Evolutionary conservation across 805 yeast genomes (phyloP), one percentile per base, ranked within the genome.

Genomic region (Candida sonorensis): DNA sequence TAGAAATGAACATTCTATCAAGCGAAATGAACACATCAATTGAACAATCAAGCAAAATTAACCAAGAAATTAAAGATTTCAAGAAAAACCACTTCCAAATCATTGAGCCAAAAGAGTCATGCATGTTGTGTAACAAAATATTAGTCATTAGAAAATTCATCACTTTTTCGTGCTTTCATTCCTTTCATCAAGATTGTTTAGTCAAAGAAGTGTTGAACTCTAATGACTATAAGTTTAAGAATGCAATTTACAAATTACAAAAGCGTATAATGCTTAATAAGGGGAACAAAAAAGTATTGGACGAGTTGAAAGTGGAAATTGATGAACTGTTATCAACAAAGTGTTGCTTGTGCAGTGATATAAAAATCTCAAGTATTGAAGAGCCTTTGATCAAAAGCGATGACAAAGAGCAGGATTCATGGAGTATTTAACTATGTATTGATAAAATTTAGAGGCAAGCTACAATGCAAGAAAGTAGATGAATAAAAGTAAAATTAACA

Each of bases 161-260:
- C 33, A 75, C 78, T 5, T 92, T 85, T 50, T 96, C 96, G 0
- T 92, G 98, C 52, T 81, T 73, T 35, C 98, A 92, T 53, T 75
- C 84, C 5, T 82, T 84, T 59, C 97, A 92, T 51, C 78, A 77
- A 31, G 95, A 87, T 51, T 92, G 98, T 60, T 55, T 86, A n/a
- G 72, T 81, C 6, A 69, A 72, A 35, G 62, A 62, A 23, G 72
- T 81, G 21, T 50, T 80, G 32, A 63, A 65, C 22, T 76, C 81
- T 19, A 77, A 76, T 27, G 86, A 85, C 43, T 79, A 78, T 51
- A 67, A 75, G 24, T 66, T 79, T 31, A 78, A 79, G 51, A 77
- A 73, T 48, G 63, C 72, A 20, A 71, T 83, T 35, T 75, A 75
- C 36, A 69, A 65, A 33, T 58, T 78, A 26, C 75, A 73, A 39